Evolutionary conservation across 805 yeast species (phyloP), one percentile per base, ranked within the genome.

Genomic region (Komagataella pastoris): DNA sequence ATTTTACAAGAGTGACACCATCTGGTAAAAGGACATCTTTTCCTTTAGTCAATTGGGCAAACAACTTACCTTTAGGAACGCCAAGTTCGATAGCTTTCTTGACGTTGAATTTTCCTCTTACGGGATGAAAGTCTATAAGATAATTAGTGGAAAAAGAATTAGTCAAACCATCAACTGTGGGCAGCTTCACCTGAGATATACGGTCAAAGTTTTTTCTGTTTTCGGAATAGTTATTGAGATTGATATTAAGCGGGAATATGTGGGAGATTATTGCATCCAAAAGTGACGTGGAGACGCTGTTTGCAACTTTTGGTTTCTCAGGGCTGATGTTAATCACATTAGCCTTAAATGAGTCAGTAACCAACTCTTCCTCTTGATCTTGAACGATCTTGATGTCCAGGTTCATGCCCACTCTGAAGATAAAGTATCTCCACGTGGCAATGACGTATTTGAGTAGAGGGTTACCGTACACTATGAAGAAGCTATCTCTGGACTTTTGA

Each of bases 381-480:
- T 24, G 24, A 6, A 46, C 50, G 6, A 50, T 72, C 23, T 58
- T 49, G 24, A 72, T 63, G 3, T 65, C 65, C 51, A 86, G 62
- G 43, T 75, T 72, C 49, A 85, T 74, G 1, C 88, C 89, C 58
- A 82, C 77, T 55, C 97, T 76, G 63, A 87, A 88, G 12, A 89
- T 88, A 67, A 91, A 90, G 57, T 80, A 80, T 56, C 96, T 74
- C 96, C 97, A 88, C 0, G 91, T 79, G 1, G 90, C 76, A 3
- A 87, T 76, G 48, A 85, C 71, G 61, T 79, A 83, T 52, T 75
- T 71, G 24, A 79, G 60, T 2, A 69, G 61, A 47, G 66, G 69
- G 43, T 59, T 61, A 21, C 67, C 67, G n/a, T 82, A 77, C 49
- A 80, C 76, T 58, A 67, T 74, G 0, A 88, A 67, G n/a, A 73